Percentiles rank a stretch among this genome's conserved stretches.
Conservation (phyloP, 495 filamentous ascomycete genomes). For the Glutinoglossum americanum region DNA sequence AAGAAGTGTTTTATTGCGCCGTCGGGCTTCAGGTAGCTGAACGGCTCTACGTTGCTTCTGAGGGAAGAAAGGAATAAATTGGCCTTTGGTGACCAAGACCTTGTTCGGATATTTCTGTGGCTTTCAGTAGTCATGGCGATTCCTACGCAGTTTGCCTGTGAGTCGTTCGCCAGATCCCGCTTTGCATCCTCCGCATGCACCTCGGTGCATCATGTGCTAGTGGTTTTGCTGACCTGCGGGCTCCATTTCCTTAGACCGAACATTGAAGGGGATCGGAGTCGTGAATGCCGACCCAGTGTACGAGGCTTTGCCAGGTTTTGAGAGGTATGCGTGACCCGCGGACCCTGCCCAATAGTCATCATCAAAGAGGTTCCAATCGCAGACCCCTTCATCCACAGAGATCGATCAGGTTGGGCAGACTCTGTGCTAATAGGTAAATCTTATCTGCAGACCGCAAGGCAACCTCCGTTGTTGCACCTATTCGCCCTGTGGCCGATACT, state of each 20-base stretch:
- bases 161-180: slow-evolving; percentile 11
- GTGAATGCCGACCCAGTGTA: slow-evolving; percentile 80
- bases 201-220: background rate
- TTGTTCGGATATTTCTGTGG: slow-evolving; percentile 27
- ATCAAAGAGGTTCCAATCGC: background rate
- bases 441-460: slow-evolving; percentile 49
- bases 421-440: background rate
- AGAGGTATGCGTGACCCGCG: slow-evolving; percentile 24
- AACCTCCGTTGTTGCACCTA: slow-evolving; percentile 86
- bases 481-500: slow-evolving; percentile 85
- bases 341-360: background rate
- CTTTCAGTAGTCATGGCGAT: slow-evolving; percentile 77
- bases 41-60: background rate
- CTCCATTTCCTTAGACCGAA: slow-evolving; percentile 38
- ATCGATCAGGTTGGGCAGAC: background rate
- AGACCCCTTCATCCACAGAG: background rate
- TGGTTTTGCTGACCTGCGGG: slow-evolving; percentile 3
- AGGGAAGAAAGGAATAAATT: background rate
- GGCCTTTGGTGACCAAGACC: background rate
- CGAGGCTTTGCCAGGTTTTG: slow-evolving; percentile 63
- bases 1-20: background rate
- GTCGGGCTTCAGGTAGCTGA: background rate
- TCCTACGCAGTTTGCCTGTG: slow-evolving; percentile 78
- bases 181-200: background rate
- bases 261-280: slow-evolving; percentile 86